Evolutionary conservation across 2,329 filamentous ascomycete genomes (phyloP).

Genomic region (Mariannaea elegans): DNA sequence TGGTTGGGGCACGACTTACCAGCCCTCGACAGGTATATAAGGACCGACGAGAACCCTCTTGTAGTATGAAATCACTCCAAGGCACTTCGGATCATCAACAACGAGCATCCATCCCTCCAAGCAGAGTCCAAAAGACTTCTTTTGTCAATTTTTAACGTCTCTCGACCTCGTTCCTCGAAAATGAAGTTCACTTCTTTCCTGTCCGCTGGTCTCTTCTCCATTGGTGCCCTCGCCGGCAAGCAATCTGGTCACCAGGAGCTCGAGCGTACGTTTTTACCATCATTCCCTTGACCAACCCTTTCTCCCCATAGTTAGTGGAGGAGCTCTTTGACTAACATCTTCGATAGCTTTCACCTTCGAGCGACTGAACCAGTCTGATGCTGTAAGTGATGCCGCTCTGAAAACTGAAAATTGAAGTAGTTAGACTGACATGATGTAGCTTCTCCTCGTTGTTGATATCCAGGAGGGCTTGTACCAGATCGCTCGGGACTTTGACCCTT

Average conservation of each 20-base stretch:
- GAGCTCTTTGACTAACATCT: background rate
- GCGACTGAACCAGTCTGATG: constrained; percentile 40
- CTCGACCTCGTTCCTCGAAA: constrained; percentile 6
- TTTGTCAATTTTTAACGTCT: constrained; percentile 1
- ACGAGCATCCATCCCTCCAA: constrained; percentile 8
- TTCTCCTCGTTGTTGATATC: constrained; percentile 49
- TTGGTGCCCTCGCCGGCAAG: constrained; percentile 6
- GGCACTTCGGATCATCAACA: constrained; percentile 11
- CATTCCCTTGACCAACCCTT: background rate
- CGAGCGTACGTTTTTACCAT: constrained; percentile 9
- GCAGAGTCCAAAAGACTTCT: constrained; percentile 6
- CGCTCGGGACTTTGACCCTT: constrained; percentile 73
- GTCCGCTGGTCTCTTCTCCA: constrained; percentile 15
- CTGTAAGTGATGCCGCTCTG: constrained; percentile 17
- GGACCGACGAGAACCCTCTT: constrained; percentile 2
- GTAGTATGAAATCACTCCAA: constrained; percentile 12
- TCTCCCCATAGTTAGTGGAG: background rate
- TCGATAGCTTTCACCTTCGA: constrained; percentile 33
- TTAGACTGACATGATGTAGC: constrained; percentile 22
- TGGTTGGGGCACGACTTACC: background rate
- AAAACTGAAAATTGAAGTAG: accelerated
- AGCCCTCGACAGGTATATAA: constrained; percentile 12
- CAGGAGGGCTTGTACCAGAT: constrained; percentile 48
- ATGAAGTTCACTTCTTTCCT: constrained; percentile 23
- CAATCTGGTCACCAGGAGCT: constrained; percentile 1